These are phyloP conservation scores for Fonsecaea monophora DNA, from an alignment of 2,329 filamentous ascomycete genomes.

Conservation along the genomic window DNA sequence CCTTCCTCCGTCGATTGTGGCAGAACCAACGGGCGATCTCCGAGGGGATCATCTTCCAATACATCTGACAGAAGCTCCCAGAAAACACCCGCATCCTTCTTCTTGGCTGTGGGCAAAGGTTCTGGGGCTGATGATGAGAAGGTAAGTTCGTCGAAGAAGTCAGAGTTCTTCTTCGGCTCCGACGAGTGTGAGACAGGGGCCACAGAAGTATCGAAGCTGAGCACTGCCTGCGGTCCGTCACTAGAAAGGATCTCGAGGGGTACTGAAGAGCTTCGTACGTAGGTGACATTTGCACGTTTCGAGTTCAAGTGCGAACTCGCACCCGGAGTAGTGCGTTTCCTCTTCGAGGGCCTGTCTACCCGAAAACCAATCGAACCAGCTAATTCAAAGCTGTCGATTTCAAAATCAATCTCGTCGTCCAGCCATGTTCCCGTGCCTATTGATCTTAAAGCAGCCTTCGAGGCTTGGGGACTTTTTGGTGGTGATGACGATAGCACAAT, in stretches of 20 bases:
- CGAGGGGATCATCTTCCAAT: slow-evolving; percentile 45
- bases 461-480: slow-evolving; percentile 1
- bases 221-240: slow-evolving; percentile 13
- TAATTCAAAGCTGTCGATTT: slow-evolving; percentile 42
- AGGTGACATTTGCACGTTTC: background rate
- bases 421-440: background rate
- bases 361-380: slow-evolving; percentile 27
- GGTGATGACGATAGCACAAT: slow-evolving; percentile 33
- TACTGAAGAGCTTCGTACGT: background rate
- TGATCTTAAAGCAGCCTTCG: background rate
- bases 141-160: slow-evolving; percentile 49
- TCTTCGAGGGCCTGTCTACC: slow-evolving; percentile 42
- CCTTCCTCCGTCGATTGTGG: slow-evolving; percentile 23
- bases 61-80: slow-evolving; percentile 44
- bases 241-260: slow-evolving; percentile 36
- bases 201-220: background rate
- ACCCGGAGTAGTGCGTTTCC: slow-evolving; percentile 41
- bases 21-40: slow-evolving; percentile 37
- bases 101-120: slow-evolving; percentile 26
- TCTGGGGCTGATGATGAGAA: slow-evolving; percentile 52
- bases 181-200: background rate
- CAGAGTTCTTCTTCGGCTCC: background rate
- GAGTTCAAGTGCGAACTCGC: background rate
- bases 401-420: slow-evolving; percentile 38
- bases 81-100: background rate